Percentiles rank a stretch among this genome's conserved stretches.
phyloP scores from a whole-genome alignment of 2,329 filamentous ascomycete genomes.

The Seiridium unicorne region DNA sequence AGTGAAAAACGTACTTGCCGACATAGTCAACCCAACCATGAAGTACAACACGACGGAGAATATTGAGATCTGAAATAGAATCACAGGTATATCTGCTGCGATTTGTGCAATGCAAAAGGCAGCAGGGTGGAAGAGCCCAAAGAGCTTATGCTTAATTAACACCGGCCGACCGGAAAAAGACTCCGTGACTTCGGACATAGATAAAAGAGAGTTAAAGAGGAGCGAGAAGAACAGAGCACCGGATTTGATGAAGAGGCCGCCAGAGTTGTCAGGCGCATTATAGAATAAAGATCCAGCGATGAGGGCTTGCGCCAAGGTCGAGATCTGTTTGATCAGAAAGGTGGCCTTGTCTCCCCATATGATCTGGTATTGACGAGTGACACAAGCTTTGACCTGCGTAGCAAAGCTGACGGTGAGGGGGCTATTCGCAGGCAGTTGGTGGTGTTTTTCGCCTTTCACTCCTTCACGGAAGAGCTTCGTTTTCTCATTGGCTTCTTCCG shows the following conservation, averaged over 20 bases:
- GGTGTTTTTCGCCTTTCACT: conserved; percentile 23
- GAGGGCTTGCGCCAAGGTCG: conserved; percentile 57
- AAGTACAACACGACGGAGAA: conserved; percentile 64
- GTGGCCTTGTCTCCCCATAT: conserved; percentile 64
- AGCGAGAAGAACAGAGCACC: conserved; percentile 65
- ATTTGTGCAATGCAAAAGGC: conserved; percentile 59
- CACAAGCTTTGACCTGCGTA: conserved; percentile 54
- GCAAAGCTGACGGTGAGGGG: conserved; percentile 45
- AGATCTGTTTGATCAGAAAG: conserved; percentile 60
- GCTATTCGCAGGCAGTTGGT: conserved; percentile 43
- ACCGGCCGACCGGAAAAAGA: conserved; percentile 61
- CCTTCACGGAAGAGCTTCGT: conserved; percentile 4
- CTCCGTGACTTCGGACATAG: conserved; percentile 65
- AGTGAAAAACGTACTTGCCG: conserved; percentile 58
- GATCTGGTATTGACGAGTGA: conserved; percentile 63
- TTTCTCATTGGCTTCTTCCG: not conserved
- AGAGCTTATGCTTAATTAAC: conserved; percentile 56
- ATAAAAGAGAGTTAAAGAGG: conserved; percentile 59
- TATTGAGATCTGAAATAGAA: conserved; percentile 55
- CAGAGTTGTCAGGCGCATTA: conserved; percentile 54
- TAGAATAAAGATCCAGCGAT: conserved; percentile 69
- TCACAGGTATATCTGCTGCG: conserved; percentile 52
- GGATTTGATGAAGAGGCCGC: conserved; percentile 61
- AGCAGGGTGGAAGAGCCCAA: conserved; percentile 57
- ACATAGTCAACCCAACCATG: conserved; percentile 55